Evolutionary conservation across 2,329 filamentous ascomycete genomes (phyloP).

Genomic region (Fusarium longipes): DNA sequence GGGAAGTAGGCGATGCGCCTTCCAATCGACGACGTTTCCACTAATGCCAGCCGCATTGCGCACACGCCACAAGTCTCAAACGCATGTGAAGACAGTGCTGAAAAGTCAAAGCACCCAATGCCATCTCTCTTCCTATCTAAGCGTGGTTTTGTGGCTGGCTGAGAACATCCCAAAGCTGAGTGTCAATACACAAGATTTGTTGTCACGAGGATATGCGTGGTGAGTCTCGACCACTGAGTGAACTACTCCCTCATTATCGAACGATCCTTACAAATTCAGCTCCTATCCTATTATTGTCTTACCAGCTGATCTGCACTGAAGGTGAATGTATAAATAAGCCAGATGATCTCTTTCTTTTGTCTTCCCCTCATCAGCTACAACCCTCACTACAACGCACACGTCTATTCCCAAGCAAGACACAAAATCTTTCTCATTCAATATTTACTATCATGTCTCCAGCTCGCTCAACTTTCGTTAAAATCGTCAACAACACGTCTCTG

Average conservation of each 20-base stretch:
- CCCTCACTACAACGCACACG: background rate
- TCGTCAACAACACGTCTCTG: background rate
- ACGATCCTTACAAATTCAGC: accelerated
- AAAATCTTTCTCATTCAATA: background rate
- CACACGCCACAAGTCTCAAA: too few relatives aligned
- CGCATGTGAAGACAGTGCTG: too few relatives aligned
- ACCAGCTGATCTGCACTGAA: background rate
- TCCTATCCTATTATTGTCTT: accelerated
- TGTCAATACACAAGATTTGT: background rate
- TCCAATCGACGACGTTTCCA: too few relatives aligned
- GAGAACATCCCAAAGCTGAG: too few relatives aligned
- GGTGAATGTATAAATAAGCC: background rate
- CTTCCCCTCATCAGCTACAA: background rate
- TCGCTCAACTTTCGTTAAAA: background rate
- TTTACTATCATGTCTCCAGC: background rate
- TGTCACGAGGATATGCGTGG: background rate
- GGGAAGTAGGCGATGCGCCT: too few relatives aligned
- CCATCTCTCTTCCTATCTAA: too few relatives aligned
- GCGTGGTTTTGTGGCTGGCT: too few relatives aligned
- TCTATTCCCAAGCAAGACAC: background rate
- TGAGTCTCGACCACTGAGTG: background rate
- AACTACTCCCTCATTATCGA: background rate
- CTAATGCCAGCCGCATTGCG: too few relatives aligned
- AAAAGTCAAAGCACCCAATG: too few relatives aligned
- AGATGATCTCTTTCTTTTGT: background rate